Conservation (phyloP, 805 yeast genomes). For the Blastobotrys chiropterorum region DNA sequence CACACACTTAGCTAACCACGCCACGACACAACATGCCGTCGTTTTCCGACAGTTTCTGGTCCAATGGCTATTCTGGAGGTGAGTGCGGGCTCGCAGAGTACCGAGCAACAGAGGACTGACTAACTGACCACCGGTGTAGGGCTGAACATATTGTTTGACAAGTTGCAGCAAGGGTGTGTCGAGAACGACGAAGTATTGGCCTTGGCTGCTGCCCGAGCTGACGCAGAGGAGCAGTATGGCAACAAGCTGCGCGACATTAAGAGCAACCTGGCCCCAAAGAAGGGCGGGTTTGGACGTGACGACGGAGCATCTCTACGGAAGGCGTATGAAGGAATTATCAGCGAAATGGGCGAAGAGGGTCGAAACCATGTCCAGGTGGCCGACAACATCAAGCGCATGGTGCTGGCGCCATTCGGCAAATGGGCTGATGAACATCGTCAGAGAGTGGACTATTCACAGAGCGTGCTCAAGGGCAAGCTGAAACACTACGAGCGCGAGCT, state of each 20-base stretch:
- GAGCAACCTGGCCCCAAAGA: constrained; percentile 32
- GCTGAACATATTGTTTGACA: constrained; percentile 31
- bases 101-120: not conserved
- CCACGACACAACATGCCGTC: constrained; percentile 36
- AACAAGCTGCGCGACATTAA: constrained; percentile 41
- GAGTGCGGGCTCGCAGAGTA: constrained; percentile 13
- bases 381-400: constrained; percentile 50
- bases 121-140: constrained; percentile 20
- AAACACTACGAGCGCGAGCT: constrained; percentile 45
- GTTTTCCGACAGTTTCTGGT: constrained; percentile 75
- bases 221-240: constrained; percentile 64
- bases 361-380: constrained; percentile 55
- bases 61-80: constrained; percentile 55
- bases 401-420: constrained; percentile 60
- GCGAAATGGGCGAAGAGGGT: constrained; percentile 54
- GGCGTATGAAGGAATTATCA: constrained; percentile 52
- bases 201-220: constrained; percentile 63
- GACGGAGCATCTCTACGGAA: constrained; percentile 62
- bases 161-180: constrained; percentile 46
- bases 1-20: not conserved
- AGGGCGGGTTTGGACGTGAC: constrained; percentile 42
- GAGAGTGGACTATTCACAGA: constrained; percentile 57
- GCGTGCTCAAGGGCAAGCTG: constrained; percentile 44
- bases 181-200: constrained; percentile 67
- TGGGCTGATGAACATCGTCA: constrained; percentile 73